Conservation (phyloP, 345 rosid genomes). For the Laguncularia racemosa region DNA sequence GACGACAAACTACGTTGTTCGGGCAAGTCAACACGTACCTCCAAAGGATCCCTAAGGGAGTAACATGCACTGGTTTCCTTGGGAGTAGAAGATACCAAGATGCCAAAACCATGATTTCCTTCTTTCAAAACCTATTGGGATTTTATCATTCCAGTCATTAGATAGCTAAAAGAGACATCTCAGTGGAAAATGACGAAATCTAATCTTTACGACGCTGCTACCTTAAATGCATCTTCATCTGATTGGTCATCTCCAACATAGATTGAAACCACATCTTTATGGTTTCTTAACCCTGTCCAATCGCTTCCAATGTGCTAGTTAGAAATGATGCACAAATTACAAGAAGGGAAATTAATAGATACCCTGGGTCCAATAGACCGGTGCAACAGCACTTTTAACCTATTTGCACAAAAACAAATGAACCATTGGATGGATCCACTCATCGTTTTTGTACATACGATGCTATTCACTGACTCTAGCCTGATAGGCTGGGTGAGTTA, state of each 20-base stretch:
- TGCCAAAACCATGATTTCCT: constrained; percentile 27
- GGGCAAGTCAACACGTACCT: constrained; percentile 13
- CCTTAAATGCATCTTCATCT: constrained; percentile 52
- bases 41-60: constrained; percentile 29
- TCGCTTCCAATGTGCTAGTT: neutral
- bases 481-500: no score
- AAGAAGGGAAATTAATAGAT: no score
- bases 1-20: no score
- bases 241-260: constrained; percentile 39
- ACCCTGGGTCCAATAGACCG: no score
- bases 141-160: constrained; percentile 4
- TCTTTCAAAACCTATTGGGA: constrained; percentile 21
- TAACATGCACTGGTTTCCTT: constrained; percentile 33
- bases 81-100: constrained; percentile 31
- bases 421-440: no score
- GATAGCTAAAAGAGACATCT: neutral
- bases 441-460: no score
- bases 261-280: constrained; percentile 31
- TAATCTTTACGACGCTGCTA: neutral
- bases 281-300: constrained; percentile 15
- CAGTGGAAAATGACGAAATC: neutral
- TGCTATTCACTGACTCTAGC: no score
- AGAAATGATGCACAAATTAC: neutral
- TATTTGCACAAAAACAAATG: no score
- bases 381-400: no score